Evolutionary conservation across 148 eudicot species (phyloP).

Genomic region (Polygonum aviculare): DNA sequence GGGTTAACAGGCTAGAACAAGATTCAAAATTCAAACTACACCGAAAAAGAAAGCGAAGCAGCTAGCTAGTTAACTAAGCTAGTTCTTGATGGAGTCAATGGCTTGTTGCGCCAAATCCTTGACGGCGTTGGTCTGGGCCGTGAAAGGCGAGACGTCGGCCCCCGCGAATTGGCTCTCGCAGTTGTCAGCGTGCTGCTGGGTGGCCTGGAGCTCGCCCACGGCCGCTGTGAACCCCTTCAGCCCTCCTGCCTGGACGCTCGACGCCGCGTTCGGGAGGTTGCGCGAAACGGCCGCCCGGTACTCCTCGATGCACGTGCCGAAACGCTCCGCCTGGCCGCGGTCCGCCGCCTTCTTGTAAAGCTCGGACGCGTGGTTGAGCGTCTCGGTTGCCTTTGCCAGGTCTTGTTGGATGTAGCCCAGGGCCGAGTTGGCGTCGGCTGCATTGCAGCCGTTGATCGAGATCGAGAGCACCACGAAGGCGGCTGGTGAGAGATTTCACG

Average conservation of each 20-base stretch:
- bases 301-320: slow-evolving; percentile 9
- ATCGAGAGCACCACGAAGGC: neutral
- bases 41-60: too few species aligned
- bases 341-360: neutral
- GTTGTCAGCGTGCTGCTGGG: neutral
- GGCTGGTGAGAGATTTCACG: neutral
- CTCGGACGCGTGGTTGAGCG: neutral
- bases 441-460: neutral
- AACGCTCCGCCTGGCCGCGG: neutral
- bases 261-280: neutral
- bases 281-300: neutral
- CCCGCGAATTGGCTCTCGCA: neutral
- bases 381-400: neutral
- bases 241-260: neutral
- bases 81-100: neutral
- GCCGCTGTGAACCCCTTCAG: neutral
- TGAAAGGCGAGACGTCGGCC: neutral
- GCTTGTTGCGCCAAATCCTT: neutral
- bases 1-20: too few species aligned
- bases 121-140: neutral
- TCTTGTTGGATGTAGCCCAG: neutral
- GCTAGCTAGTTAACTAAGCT: neutral
- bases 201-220: neutral
- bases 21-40: too few species aligned
- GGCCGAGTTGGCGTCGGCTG: neutral